phyloP scores from a whole-genome alignment of 2,329 filamentous ascomycete species.

The Pseudogymnoascus sp. region DNA sequence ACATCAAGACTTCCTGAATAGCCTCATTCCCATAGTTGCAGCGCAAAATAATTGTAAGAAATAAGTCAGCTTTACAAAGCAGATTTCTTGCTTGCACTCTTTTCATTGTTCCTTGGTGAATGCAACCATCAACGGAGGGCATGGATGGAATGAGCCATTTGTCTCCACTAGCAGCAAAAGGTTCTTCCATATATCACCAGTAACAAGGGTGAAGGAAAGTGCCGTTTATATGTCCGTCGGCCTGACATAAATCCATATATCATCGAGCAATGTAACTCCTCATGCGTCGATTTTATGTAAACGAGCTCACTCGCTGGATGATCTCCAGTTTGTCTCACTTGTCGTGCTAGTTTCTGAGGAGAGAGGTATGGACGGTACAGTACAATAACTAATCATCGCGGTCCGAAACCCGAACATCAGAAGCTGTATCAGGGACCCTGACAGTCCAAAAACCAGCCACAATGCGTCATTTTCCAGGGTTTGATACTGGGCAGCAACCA shows the following conservation, averaged over 20 bases:
- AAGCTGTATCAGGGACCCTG: neutral
- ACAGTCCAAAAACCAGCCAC: neutral
- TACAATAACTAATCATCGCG: neutral
- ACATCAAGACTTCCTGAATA: neutral
- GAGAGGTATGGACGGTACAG: neutral
- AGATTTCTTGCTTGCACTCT: neutral
- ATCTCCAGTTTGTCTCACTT: neutral
- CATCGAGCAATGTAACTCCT: neutral
- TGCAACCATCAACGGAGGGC: neutral
- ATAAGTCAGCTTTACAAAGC: slow-evolving; percentile 4
- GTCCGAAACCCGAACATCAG: neutral
- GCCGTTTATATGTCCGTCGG: neutral
- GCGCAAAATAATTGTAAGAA: neutral
- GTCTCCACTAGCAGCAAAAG: neutral
- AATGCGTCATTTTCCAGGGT: neutral
- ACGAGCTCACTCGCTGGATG: neutral
- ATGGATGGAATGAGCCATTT: neutral
- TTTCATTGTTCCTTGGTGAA: neutral
- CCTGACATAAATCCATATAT: neutral
- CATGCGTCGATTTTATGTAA: neutral
- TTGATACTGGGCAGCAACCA: neutral
- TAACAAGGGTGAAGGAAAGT: neutral
- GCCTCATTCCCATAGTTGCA: neutral
- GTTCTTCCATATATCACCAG: neutral
- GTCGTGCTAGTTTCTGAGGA: neutral